Evolutionary conservation across 192 early-diverging fungal genomes (phyloP).

Genomic region (Mortierella hygrophila): DNA sequence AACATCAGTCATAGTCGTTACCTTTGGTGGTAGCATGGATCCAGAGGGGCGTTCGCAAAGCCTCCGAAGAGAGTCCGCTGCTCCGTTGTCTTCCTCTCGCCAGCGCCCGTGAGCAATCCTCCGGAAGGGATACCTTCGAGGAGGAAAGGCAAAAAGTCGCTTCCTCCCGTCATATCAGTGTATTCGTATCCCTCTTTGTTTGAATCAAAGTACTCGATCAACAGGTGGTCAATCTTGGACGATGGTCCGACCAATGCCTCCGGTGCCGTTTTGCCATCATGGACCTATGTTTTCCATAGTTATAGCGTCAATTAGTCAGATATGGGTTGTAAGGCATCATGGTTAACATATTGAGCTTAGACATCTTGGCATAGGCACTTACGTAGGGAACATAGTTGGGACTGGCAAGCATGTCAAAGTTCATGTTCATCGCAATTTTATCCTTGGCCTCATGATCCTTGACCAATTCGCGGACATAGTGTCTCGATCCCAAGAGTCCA

Average conservation of each 20-base stretch:
- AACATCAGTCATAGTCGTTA: not conserved
- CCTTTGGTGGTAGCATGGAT: slow-evolving; percentile 77
- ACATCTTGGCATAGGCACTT: slow-evolving; percentile 6
- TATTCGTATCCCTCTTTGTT: slow-evolving; percentile 63
- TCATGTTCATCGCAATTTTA: slow-evolving; percentile 71
- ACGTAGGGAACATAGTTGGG: slow-evolving; percentile 76
- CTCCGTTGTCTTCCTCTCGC: slow-evolving; percentile 68
- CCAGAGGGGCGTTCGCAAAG: slow-evolving; percentile 71
- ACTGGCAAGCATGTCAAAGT: slow-evolving; percentile 82
- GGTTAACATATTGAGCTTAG: too few relatives aligned
- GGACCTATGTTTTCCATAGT: slow-evolving; percentile 49
- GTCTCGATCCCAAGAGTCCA: slow-evolving; percentile 73
- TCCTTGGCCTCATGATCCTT: slow-evolving; percentile 54
- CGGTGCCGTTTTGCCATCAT: slow-evolving; percentile 74
- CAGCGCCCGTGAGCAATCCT: slow-evolving; percentile 74
- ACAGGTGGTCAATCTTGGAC: slow-evolving; percentile 67
- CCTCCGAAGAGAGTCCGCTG: slow-evolving; percentile 71
- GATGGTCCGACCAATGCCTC: slow-evolving; percentile 60
- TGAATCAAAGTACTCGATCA: slow-evolving; percentile 68
- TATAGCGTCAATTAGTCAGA: not conserved
- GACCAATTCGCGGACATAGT: slow-evolving; percentile 67
- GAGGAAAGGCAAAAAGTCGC: slow-evolving; percentile 79
- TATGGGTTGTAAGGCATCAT: not conserved
- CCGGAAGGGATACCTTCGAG: slow-evolving; percentile 71
- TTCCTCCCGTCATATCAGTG: slow-evolving; percentile 70